Evolutionary conservation across 106 monocot genomes (phyloP).

Genomic region (Dendrobium nobile): DNA sequence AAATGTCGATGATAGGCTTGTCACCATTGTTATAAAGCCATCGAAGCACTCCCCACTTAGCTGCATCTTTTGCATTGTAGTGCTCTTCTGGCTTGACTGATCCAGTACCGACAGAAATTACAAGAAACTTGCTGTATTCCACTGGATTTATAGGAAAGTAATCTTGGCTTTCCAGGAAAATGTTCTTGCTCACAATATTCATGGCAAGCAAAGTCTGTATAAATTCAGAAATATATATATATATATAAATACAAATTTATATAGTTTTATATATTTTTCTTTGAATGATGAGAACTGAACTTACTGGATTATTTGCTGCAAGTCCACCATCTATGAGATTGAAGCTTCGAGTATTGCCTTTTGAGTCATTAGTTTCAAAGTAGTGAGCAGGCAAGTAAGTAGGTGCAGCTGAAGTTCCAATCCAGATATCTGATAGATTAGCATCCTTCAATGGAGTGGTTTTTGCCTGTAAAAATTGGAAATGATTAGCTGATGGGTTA

Average conservation of each 20-base stretch:
- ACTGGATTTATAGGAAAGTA: slow-evolving; percentile 44
- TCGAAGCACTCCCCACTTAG: slow-evolving; percentile 50
- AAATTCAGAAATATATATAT: no score
- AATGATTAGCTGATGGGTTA: not conserved
- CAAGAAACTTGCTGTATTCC: slow-evolving; percentile 49
- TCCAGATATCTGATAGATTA: slow-evolving; percentile 45
- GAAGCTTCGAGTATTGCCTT: slow-evolving; percentile 19
- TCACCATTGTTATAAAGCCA: slow-evolving; percentile 40
- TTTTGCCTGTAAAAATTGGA: slow-evolving; percentile 14
- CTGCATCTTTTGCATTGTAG: slow-evolving; percentile 19
- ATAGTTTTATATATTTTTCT: not conserved
- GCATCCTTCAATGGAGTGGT: slow-evolving; percentile 13
- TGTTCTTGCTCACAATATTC: slow-evolving; percentile 37
- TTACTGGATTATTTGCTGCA: slow-evolving; percentile 62
- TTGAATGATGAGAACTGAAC: not conserved
- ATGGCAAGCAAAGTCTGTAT: slow-evolving; percentile 53
- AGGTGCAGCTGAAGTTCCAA: slow-evolving; percentile 50
- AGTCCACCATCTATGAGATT: slow-evolving; percentile 55
- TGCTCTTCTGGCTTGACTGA: slow-evolving; percentile 15
- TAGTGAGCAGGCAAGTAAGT: slow-evolving; percentile 59
- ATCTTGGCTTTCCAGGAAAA: slow-evolving; percentile 30
- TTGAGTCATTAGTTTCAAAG: slow-evolving; percentile 25
- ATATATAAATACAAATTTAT: no score
- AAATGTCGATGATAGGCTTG: slow-evolving; percentile 52
- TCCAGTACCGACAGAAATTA: slow-evolving; percentile 60